Evolutionary conservation across 257 asterid species (phyloP), one percentile per base, ranked within the genome.

Genomic region (Petunia axillaris): DNA sequence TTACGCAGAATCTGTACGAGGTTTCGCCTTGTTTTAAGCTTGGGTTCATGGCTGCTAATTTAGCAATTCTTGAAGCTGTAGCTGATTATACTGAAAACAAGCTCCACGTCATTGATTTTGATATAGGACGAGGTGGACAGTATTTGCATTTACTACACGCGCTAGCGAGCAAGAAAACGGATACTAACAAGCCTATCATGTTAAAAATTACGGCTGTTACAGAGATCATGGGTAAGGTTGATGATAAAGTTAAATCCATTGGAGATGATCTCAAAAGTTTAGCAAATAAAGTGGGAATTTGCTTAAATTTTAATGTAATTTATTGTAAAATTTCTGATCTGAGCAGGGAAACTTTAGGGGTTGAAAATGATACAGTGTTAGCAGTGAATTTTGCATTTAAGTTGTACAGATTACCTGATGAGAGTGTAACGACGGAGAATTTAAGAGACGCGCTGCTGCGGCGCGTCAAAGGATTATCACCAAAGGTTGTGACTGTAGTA

Each of bases 31-130:
- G 97, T 79, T 94, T 94, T 84, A 92, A 90, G 90, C 92, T 94
- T 15, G 96, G 97, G 0, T 90, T 94, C 89, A 92, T 91, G 95
- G 98, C 98, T 1, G 97, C 94, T 14, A 94, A 94, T 83, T 84
- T 91, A 1, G 95, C 93, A 6, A 94, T 92, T 50, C 85, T 92
- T 14, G 95, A 94, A 64, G 93, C 95, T 1, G 79, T 85, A 9
- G 75, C 87, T 5, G 93, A 92, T 58, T 75, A 81, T 55, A 81
- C 71, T 10, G 62, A 73, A 39, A 43, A 25, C 6, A 91, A 88
- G 81, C 88, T 94, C 4, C 98, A 94, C 53, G 93, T 94, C 8
- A 41, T 94, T 71, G 98, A 94, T 89, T 92, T 92, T n/a, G 97
- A 92, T 64, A 86, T 94, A 58, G 95, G 90, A 25, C 90, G 88